A percentile compares a stretch with the other conserved stretches of the same genome.
Conservation (phyloP, 495 filamentous ascomycete species). For the Peziza echinospora region DNA sequence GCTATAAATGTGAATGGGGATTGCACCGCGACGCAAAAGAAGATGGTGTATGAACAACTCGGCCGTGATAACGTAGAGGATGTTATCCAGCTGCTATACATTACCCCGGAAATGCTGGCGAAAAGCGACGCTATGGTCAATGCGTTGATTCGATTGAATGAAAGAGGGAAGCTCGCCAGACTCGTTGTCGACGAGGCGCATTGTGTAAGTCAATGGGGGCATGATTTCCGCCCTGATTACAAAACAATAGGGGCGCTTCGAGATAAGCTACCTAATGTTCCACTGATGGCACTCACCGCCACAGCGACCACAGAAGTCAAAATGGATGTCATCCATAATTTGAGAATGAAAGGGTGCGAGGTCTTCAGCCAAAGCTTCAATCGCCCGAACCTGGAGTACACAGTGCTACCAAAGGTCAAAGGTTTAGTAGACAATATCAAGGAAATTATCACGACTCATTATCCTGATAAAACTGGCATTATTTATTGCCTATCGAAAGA, state of each 20-base stretch:
- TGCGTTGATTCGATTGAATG: constrained; percentile 39
- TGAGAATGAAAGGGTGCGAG: constrained; percentile 55
- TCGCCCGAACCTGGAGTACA: constrained; percentile 71
- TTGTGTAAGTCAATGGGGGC: constrained; percentile 97
- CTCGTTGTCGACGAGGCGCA: constrained; percentile 96
- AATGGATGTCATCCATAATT: constrained; percentile 68
- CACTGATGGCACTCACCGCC: constrained; percentile 83
- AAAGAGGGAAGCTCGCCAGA: constrained; percentile 48
- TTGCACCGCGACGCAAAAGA: constrained; percentile 30
- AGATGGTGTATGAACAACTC: constrained; percentile 37
- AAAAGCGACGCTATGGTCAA: constrained; percentile 44
- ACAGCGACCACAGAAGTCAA: constrained; percentile 88
- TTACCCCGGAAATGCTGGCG: constrained; percentile 90
- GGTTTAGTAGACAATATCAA: constrained; percentile 44
- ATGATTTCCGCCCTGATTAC: constrained; percentile 96
- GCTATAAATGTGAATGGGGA: constrained; percentile 67
- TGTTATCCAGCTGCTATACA: constrained; percentile 64
- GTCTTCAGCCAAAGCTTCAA: constrained; percentile 84
- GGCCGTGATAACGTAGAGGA: constrained; percentile 40
- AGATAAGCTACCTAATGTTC: constrained; percentile 46
- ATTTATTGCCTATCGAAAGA: constrained; percentile 80
- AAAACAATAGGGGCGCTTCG: constrained; percentile 59
- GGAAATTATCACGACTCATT: constrained; percentile 42
- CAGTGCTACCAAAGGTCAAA: constrained; percentile 39
- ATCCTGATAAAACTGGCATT: constrained; percentile 60